Evolutionary conservation across 345 rosid species (phyloP).

Genomic region (Brassica juncea): DNA sequence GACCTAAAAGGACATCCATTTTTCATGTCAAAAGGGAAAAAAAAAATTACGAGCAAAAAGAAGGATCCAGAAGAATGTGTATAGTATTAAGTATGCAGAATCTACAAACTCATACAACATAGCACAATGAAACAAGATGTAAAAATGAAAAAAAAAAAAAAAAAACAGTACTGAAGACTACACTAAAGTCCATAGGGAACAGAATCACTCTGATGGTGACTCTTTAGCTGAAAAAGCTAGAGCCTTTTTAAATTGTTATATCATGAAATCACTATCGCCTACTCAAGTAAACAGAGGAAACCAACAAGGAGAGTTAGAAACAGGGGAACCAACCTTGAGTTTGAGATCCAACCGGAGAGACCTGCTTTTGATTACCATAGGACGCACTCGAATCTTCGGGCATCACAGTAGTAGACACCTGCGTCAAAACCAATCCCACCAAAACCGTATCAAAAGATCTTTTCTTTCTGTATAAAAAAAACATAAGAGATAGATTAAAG

Average conservation of each 20-base stretch:
- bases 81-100: not conserved
- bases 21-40: not conserved
- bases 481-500: not conserved
- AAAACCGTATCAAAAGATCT: not conserved
- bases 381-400: constrained; percentile 51
- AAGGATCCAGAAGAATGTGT: not conserved
- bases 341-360: constrained; percentile 39
- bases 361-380: constrained; percentile 36
- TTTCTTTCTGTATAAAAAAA: not conserved
- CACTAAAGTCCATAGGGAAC: not conserved
- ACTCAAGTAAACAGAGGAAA: not conserved
- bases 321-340: constrained; percentile 34
- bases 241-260: not conserved
- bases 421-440: constrained; percentile 4
- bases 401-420: constrained; percentile 46
- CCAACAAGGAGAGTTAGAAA: not conserved
- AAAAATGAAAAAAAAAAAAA: not conserved
- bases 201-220: not conserved
- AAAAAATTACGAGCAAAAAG: not conserved
- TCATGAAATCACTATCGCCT: not conserved
- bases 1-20: constrained; percentile 6
- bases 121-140: constrained; percentile 3
- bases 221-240: not conserved
- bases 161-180: not conserved
- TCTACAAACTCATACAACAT: not conserved